Percentiles rank a stretch among this genome's conserved stretches.
phyloP scores from a whole-genome alignment of 75 land plant genomes.

The Ceratopteris richardii region DNA sequence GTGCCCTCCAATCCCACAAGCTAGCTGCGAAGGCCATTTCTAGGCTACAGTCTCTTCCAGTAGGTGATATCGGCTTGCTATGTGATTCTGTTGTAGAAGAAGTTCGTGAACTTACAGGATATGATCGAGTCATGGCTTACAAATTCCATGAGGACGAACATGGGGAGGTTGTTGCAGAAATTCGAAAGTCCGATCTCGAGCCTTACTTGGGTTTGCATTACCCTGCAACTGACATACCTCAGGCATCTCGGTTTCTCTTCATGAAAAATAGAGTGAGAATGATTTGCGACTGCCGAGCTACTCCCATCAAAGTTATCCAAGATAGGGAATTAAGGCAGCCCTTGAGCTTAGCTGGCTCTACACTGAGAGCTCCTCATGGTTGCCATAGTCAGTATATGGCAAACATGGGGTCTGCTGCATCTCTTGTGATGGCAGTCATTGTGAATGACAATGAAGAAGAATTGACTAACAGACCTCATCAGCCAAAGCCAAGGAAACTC shows the following conservation, averaged over 20 bases:
- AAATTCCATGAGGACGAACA: slow-evolving; percentile 98
- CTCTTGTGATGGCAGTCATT: slow-evolving; percentile 84
- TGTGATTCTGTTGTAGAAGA: slow-evolving; percentile 90
- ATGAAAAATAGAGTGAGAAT: slow-evolving; percentile 90
- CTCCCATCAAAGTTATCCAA: slow-evolving; percentile 65
- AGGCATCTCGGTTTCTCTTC: slow-evolving; percentile 89
- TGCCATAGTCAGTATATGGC: slow-evolving; percentile 99
- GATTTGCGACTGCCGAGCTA: slow-evolving; percentile 74
- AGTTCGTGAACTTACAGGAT: slow-evolving; percentile 91
- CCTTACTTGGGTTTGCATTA: slow-evolving; percentile 93
- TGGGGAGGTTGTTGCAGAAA: slow-evolving; percentile 97
- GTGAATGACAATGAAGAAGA: slow-evolving; percentile 55
- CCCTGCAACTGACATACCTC: slow-evolving; percentile 95
- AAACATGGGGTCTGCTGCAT: slow-evolving; percentile 96
- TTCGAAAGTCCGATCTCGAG: slow-evolving; percentile 66
- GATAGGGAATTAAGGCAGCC: slow-evolving; percentile 67
- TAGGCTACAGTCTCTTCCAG: slow-evolving; percentile 78
- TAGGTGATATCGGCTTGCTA: slow-evolving; percentile 74
- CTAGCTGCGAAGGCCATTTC: slow-evolving; percentile 91
- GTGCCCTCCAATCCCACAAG: slow-evolving; percentile 93
- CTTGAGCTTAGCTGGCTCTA: slow-evolving; percentile 89
- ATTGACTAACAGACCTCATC: slow-evolving; percentile 17
- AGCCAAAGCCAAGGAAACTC: slow-evolving; percentile 36
- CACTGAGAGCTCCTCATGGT: slow-evolving; percentile 91
- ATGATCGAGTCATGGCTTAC: slow-evolving; percentile 95